Evolutionary conservation across 2,329 filamentous ascomycete genomes (phyloP), one percentile per base, ranked within the genome.

Genomic region (Kalmusia sp.): DNA sequence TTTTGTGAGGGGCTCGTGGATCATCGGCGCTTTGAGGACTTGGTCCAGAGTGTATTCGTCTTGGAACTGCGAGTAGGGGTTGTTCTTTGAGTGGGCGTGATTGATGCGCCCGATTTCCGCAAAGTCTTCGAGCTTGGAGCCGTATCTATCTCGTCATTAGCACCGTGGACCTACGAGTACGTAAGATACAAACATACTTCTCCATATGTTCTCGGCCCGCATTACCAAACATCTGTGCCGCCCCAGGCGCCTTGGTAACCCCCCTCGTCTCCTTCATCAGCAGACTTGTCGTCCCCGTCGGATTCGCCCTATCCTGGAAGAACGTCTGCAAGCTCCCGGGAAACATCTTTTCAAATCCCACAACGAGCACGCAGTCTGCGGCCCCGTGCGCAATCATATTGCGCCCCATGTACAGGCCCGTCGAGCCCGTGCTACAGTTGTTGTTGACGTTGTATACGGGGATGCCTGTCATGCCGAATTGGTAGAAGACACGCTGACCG

Each of bases 391-490:
- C 82, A 65, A 97, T 87, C 73, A 96, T 83, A 48, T 88, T 91
- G 28, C 92, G 83, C 2, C 84, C 95, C 84, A 98, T 89, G 71
- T 88, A 87, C 52, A 98, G 80, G 7, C 93, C 95, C 0, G 93
- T 96, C 4, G 89, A 92, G n/a, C 93, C 95, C 0, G 93, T 98
- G 3, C 91, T 91, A 82, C 93, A 98, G 81, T 97, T 97, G 83
- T 98, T 98, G 84, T 97, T 98, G 71, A 96, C 92, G 71, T 98
- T 98, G 82, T 96, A 93, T 73, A 98, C 92, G 68, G 93, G 93
- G 66, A 98, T 97, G 70, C 89, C 84, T 37, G 93, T 97, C 88
- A 98, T 93, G 80, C 93, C 95, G 76, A 98, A 97, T 79, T 98
- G 93, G 79, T 98, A 98, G 79, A 98, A 97, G 70, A 98, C 93